phyloP scores from a whole-genome alignment of 345 rosid species.

The Eucalyptus melliodora region DNA sequence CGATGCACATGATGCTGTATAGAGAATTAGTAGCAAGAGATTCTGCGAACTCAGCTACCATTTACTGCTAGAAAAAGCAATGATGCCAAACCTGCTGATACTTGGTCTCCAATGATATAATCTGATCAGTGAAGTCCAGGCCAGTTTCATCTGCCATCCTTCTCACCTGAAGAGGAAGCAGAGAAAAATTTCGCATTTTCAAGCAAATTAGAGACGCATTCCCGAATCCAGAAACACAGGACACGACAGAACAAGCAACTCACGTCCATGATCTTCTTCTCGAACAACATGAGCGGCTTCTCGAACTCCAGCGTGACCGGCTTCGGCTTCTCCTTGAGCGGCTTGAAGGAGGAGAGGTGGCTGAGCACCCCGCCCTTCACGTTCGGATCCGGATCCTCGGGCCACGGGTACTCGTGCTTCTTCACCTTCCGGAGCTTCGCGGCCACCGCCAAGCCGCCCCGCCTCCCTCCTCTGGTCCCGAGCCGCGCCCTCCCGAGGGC shows the following conservation, averaged over 20 bases:
- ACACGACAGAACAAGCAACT: neutral
- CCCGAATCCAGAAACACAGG: neutral
- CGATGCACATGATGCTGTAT: neutral
- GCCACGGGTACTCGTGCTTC: constrained; percentile 96
- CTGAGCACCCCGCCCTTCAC: constrained; percentile 79
- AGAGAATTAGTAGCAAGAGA: neutral
- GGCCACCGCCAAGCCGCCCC: constrained; percentile 15
- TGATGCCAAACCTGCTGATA: constrained; percentile 52
- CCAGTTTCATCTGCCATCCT: constrained; percentile 92
- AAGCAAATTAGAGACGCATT: neutral
- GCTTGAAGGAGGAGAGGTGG: constrained; percentile 81
- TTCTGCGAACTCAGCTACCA: neutral
- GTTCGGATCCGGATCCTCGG: constrained; percentile 81
- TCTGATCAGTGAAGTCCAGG: constrained; percentile 89
- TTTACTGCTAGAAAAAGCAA: neutral
- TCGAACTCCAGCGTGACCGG: constrained; percentile 83
- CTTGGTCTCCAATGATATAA: constrained; percentile 60
- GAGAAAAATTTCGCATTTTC: neutral
- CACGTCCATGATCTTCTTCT: constrained; percentile 87
- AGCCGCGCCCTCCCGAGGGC: constrained; percentile 35
- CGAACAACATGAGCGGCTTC: constrained; percentile 70
- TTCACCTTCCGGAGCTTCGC: constrained; percentile 68
- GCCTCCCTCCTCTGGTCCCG: constrained; percentile 4
- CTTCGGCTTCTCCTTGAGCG: constrained; percentile 56
- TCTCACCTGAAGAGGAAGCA: constrained; percentile 53